Evolutionary conservation across 2,329 filamentous ascomycete species (phyloP), one percentile per base, ranked within the genome.

Genomic region (Phialocephala sp.): DNA sequence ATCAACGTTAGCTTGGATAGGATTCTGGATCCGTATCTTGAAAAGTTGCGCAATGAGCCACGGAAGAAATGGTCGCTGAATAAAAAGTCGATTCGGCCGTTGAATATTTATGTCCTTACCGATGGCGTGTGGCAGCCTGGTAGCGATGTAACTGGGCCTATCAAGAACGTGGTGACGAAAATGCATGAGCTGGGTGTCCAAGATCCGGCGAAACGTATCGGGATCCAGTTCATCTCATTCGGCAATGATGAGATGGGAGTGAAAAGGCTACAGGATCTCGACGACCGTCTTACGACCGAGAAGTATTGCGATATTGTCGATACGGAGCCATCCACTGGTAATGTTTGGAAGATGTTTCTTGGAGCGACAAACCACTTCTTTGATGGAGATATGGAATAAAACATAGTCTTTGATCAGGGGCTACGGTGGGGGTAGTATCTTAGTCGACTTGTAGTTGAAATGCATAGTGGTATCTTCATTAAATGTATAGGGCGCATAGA

Each of bases 161-260:
- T 70, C 41, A 32, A 15, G 14, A 66, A 39, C 11, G 22, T 66
- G 12, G 64, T 70, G 18, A 24, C 24, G 2, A 58, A 55, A 12
- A 35, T 69, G n/a, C 22, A 20, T 2, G 27, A 60, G 1, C n/a
- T 63, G 11, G n/a, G n/a, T n/a, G n/a, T n/a, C n/a, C 39, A 24
- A 4, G 61, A 27, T 14, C 20, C 20, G n/a, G 32, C 15, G 12
- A 35, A 27, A 15, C 68, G 69, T 35, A 59, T 72, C 27, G 67
- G 70, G 0, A 66, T 72, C 11, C 64, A 72, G 37, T 72, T 72
- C 37, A 71, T 72, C 9, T 64, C 62, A 27, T 72, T 71, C 39
- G 70, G 70, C 0, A 54, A 68, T 9, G 41, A 68, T 43, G 1
- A 20, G 6, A 20, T 14, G 1, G 61, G 60, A 1, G 54, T 68